Percentiles rank a stretch among this genome's conserved stretches.
These are phyloP conservation scores for Barnettozyma californica DNA, from an alignment of 805 yeast species.

Conservation along the genomic window DNA sequence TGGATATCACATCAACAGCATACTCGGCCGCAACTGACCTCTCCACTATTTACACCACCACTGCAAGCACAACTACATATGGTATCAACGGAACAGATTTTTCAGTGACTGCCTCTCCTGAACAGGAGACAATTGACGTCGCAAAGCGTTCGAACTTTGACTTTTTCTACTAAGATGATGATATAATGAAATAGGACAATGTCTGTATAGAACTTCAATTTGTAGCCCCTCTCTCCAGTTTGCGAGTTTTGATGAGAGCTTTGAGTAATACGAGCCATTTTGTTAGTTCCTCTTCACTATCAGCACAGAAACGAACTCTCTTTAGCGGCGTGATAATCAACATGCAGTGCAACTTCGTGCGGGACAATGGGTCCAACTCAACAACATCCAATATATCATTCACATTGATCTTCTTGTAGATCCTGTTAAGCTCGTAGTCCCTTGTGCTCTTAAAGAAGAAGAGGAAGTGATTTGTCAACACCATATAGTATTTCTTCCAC, in stretches of 20 bases:
- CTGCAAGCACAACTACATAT: background rate
- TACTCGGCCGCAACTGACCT: slow-evolving; percentile 29
- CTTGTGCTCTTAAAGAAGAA: slow-evolving; percentile 34
- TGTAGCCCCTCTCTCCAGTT: slow-evolving; percentile 8
- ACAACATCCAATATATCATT: slow-evolving; percentile 40
- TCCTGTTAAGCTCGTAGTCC: slow-evolving; percentile 15
- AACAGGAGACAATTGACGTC: background rate
- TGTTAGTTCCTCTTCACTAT: slow-evolving; percentile 40
- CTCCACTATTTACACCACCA: slow-evolving; percentile 1
- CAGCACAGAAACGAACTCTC: slow-evolving; percentile 39
- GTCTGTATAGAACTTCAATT: background rate
- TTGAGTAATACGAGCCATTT: slow-evolving; percentile 46
- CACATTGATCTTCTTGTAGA: slow-evolving; percentile 30
- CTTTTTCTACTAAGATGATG: background rate
- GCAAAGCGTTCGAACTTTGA: background rate
- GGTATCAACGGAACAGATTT: background rate
- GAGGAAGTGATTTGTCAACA: slow-evolving; percentile 37
- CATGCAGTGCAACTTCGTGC: slow-evolving; percentile 39
- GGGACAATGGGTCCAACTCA: slow-evolving; percentile 43
- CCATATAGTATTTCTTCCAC: slow-evolving; percentile 41
- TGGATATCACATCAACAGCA: slow-evolving; percentile 17
- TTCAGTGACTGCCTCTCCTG: background rate
- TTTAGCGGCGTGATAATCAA: slow-evolving; percentile 42
- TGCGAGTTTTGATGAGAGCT: slow-evolving; percentile 24
- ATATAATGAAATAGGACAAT: background rate